Percentiles rank a stretch among this genome's conserved stretches.
These are phyloP conservation scores for Chlorella variabilis DNA, from an alignment of 163 green algal species.

Conservation along the genomic window DNA sequence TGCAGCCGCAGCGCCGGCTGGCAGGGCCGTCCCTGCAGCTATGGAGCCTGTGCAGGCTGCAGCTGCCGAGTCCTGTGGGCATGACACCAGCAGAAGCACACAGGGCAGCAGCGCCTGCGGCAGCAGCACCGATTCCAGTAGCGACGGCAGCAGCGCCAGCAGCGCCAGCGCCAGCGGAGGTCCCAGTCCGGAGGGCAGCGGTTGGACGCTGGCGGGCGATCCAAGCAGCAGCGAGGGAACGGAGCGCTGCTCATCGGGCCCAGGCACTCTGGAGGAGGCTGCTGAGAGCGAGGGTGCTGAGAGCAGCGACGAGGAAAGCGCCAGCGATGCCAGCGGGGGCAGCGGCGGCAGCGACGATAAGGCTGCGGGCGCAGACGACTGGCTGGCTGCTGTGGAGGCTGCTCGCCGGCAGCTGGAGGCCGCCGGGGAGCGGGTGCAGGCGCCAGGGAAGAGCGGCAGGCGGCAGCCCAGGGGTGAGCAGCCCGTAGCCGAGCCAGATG, in stretches of 20 bases:
- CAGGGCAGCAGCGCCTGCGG: neutral
- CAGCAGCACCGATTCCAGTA: neutral
- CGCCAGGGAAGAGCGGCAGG: neutral
- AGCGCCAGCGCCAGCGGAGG: neutral
- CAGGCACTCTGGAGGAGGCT: too few relatives aligned
- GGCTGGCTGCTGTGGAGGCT: conserved; percentile 1
- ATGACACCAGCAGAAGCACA: neutral
- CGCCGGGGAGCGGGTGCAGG: neutral
- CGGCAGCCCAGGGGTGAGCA: neutral
- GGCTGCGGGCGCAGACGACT: neutral
- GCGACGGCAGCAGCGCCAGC: neutral
- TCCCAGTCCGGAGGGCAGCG: neutral
- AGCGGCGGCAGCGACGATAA: neutral
- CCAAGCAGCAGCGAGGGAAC: too few relatives aligned
- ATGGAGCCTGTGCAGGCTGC: neutral
- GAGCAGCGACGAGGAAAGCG: too few relatives aligned
- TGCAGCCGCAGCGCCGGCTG: neutral
- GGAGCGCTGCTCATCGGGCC: too few relatives aligned
- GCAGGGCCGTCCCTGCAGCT: neutral
- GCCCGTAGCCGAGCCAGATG: neutral
- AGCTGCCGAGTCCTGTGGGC: neutral
- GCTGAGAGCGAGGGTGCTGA: too few relatives aligned
- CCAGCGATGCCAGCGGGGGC: too few relatives aligned
- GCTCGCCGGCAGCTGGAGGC: conserved; percentile 7
- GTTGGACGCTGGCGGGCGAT: too few relatives aligned